phyloP scores from a whole-genome alignment of 805 yeast genomes.

The Ogataea pini region DNA sequence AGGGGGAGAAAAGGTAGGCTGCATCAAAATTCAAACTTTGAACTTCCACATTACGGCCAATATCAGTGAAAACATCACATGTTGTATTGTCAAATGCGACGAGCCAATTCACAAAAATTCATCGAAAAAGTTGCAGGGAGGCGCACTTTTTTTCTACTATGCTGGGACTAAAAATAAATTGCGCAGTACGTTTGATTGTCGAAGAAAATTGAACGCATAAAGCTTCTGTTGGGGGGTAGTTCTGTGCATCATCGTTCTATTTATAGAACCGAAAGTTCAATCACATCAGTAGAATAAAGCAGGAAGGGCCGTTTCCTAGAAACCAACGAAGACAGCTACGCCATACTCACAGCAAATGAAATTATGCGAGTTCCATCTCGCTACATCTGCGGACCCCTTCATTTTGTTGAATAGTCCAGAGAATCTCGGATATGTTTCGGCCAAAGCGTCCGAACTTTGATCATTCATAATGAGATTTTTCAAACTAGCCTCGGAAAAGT shows the following conservation, averaged over 20 bases:
- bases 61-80: too few relatives aligned
- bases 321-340: not conserved
- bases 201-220: not conserved
- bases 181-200: not conserved
- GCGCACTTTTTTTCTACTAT: not conserved
- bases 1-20: not conserved
- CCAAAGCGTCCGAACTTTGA: not conserved
- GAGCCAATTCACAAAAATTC: too few relatives aligned
- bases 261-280: not conserved
- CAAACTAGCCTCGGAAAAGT: not conserved
- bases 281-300: not conserved
- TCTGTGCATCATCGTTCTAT: slow-evolving; percentile 5
- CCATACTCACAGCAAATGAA: not conserved
- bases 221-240: not conserved
- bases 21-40: not conserved
- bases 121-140: too few relatives aligned
- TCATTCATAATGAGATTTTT: not conserved
- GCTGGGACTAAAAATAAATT: not conserved
- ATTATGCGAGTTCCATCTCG: not conserved
- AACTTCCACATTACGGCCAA: too few relatives aligned
- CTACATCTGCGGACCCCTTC: not conserved
- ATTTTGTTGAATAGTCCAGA: not conserved
- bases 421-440: not conserved
- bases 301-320: not conserved
- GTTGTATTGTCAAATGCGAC: too few relatives aligned